Base-by-base conservation (phyloP, 169 alveolate genomes). In the Cryptosporidium meleagridis region DNA sequence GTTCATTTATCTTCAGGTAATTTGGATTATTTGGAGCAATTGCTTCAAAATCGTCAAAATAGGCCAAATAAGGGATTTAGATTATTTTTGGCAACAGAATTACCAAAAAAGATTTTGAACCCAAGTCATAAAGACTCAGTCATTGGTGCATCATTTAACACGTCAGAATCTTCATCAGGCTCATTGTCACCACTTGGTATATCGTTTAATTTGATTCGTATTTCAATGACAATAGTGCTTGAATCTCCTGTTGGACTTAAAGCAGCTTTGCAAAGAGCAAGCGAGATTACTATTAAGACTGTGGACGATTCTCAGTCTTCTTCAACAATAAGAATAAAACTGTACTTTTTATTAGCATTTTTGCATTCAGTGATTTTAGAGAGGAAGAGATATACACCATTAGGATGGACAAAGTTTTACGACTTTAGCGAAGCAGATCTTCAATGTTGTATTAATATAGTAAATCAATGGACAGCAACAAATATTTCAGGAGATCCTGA, bases 361-460 rank as follows among this genome's bases (percentile, higher is more conserved):
- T 93, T 98, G 87, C 99, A 99, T 91, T 99, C 99, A 29, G 96
- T 99, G 8, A 95, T 98, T 14, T 94, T 97, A 53, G 99, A 98
- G 91, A 94, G 99, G 80, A 95, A 98, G 59, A 95, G 99, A 94
- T 98, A 96, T 92, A 96, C 97, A 21, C 99, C 99, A 45, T 94
- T 97, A 55, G 99, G 99, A 26, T 98, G 99, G 99, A 97, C 98
- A 71, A 97, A 96, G 86, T 93, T 92, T 67, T 96, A 97, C 92
- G 99, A 97, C 92, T 99, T 99, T 95, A 97, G 97, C 92, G 99
- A 97, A 91, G 96, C 99, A 45, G 99, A 99, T 95, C 95, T 98
- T 92, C 75, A 72, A 80, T 52, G 89, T 75, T 71, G 71, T 70
- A 52, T 91, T 93, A 85, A 85, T 37, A 71, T 61, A 39, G 59